phyloP scores from a whole-genome alignment of 2,329 filamentous ascomycete genomes.

The Paraconiothyrium sp. region DNA sequence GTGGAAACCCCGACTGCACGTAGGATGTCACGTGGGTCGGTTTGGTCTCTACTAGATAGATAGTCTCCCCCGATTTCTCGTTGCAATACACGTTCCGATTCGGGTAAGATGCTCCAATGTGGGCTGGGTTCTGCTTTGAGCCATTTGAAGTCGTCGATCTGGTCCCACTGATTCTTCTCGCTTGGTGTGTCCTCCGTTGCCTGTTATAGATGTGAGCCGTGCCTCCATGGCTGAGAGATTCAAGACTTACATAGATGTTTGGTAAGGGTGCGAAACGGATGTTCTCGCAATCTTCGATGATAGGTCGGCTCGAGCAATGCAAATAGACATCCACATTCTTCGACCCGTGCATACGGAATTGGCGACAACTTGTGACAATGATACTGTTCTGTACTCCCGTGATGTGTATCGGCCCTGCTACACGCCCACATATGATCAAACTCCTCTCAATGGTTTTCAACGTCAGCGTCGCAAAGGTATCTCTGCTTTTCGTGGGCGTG shows the following conservation, averaged over 20 bases:
- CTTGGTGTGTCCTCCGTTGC: conserved; percentile 29
- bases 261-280: conserved; percentile 85
- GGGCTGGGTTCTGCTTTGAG: conserved; percentile 85
- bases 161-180: conserved; percentile 77
- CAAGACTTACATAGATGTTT: conserved; percentile 68
- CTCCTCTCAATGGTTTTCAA: conserved; percentile 76
- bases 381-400: conserved; percentile 77
- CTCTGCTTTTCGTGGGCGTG: conserved; percentile 60
- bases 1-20: conserved; percentile 11
- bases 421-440: conserved; percentile 79
- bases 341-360: conserved; percentile 93
- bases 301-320: conserved; percentile 81
- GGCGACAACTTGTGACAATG: conserved; percentile 77
- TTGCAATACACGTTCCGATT: conserved; percentile 63
- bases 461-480: conserved; percentile 72
- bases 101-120: conserved; percentile 80
- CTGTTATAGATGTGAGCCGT: conserved; percentile 27
- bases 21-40: conserved; percentile 29
- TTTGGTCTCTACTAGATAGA: conserved; percentile 52
- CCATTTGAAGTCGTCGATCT: conserved; percentile 99
- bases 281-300: conserved; percentile 86
- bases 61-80: conserved; percentile 75
- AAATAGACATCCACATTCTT: conserved; percentile 84
- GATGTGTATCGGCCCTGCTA: conserved; percentile 83
- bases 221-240: conserved; percentile 2